Evolutionary conservation across 352 stramenopile genomes (phyloP).

Genomic region (Thalassiosira mediterranea): DNA sequence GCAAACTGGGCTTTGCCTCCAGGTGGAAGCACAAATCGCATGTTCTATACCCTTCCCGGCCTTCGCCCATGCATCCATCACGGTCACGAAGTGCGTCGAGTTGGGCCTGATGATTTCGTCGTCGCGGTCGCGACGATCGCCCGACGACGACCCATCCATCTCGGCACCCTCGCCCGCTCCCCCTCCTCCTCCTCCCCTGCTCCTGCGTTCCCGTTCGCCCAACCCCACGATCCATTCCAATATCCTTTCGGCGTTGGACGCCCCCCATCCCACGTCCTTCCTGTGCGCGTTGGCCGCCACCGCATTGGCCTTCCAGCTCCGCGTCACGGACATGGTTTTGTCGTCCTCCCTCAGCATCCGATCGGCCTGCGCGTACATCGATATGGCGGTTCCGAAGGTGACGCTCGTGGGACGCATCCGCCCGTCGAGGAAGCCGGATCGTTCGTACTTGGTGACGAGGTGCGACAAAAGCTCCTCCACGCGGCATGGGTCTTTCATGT

Average conservation of each 20-base stretch:
- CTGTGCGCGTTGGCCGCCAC: not conserved
- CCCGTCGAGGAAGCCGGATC: slow-evolving; percentile 25
- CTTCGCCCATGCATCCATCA: slow-evolving; percentile 48
- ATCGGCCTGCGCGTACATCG: slow-evolving; percentile 50
- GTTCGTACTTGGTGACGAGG: slow-evolving; percentile 37
- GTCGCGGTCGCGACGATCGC: not conserved
- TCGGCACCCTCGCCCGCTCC: no score
- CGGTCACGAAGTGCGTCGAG: slow-evolving; percentile 38
- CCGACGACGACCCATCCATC: not conserved
- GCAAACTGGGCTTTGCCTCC: no score
- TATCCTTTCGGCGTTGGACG: slow-evolving; percentile 51
- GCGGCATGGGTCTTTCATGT: slow-evolving; percentile 37
- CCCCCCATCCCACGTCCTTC: slow-evolving; percentile 41
- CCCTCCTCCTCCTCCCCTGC: no score
- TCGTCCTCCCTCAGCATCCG: slow-evolving; percentile 23
- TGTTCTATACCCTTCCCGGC: slow-evolving; percentile 37
- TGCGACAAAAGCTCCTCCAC: slow-evolving; percentile 42
- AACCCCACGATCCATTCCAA: slow-evolving; percentile 55
- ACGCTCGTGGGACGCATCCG: slow-evolving; percentile 39
- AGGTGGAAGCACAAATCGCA: no score
- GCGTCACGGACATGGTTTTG: slow-evolving; percentile 3
- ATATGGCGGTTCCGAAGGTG: slow-evolving; percentile 42
- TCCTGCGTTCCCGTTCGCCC: slow-evolving; percentile 30
- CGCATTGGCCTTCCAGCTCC: slow-evolving; percentile 32
- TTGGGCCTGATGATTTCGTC: slow-evolving; percentile 27